These are phyloP conservation scores for Eutypa lata DNA, from an alignment of 2,329 filamentous ascomycete species.

Conservation along the genomic window DNA sequence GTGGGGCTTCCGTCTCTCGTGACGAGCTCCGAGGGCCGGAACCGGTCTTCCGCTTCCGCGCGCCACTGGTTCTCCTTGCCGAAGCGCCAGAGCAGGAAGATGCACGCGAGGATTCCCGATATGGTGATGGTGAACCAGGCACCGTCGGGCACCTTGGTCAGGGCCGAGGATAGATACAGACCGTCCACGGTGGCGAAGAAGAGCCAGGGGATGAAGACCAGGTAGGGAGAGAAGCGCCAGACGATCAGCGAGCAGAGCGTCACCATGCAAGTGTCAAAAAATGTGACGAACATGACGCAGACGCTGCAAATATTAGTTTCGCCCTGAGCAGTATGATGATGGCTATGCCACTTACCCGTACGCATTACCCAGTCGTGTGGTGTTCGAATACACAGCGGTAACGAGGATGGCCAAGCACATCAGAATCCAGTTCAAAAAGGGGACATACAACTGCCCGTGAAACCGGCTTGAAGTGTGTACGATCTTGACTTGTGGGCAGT, in stretches of 20 bases:
- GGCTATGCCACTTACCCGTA: conserved; percentile 49
- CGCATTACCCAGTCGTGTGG: conserved; percentile 67
- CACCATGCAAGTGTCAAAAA: conserved; percentile 74
- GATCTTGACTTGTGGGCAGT: conserved; percentile 73
- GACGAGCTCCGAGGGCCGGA: conserved; percentile 43
- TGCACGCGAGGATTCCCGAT: conserved; percentile 55
- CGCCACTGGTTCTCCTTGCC: conserved; percentile 77
- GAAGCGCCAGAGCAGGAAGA: conserved; percentile 75
- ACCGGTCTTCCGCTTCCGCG: conserved; percentile 62
- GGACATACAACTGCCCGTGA: conserved; percentile 75
- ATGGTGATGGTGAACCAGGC: conserved; percentile 76
- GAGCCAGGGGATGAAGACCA: conserved; percentile 62
- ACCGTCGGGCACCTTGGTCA: conserved; percentile 71
- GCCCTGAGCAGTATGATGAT: neutral
- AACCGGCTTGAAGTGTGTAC: conserved; percentile 68
- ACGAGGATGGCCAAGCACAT: conserved; percentile 75
- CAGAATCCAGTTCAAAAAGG: conserved; percentile 72
- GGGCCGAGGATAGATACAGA: conserved; percentile 64
- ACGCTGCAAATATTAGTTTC: conserved; percentile 35
- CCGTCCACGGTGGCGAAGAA: conserved; percentile 66
- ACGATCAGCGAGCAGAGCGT: conserved; percentile 69
- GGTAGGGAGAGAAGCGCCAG: conserved; percentile 59
- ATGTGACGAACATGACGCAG: conserved; percentile 77
- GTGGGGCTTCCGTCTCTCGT: neutral
- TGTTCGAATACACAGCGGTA: conserved; percentile 64